Conservation (phyloP, 106 monocot genomes). For the Xerophyta viscosa region DNA sequence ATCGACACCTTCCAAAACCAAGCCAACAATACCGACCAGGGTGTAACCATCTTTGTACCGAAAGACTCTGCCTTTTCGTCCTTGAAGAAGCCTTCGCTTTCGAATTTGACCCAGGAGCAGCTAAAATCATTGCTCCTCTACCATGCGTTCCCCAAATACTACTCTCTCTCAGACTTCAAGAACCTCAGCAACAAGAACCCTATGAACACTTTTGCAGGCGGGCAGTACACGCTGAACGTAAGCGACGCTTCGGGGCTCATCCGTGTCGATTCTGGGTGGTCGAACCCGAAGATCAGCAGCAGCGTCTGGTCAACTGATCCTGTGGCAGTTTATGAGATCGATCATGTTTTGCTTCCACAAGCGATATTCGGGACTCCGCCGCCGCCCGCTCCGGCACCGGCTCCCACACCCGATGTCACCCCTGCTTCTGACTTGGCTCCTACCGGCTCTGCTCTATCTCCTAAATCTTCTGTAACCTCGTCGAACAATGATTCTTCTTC, state of each 20-base stretch:
- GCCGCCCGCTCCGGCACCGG: constrained; percentile 61
- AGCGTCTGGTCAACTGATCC: constrained; percentile 75
- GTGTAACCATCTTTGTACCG: constrained; percentile 89
- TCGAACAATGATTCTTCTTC: constrained; percentile 4
- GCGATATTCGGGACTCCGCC: constrained; percentile 62
- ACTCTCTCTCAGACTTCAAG: constrained; percentile 73
- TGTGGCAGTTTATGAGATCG: constrained; percentile 62
- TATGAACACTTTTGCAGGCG: constrained; percentile 62
- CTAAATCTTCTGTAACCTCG: background rate
- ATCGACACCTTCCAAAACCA: constrained; percentile 81
- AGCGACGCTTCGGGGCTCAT: constrained; percentile 51
- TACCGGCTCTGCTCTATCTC: background rate
- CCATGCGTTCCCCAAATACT: constrained; percentile 81
- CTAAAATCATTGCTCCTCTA: constrained; percentile 73
- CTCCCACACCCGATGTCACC: constrained; percentile 43
- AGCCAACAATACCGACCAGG: constrained; percentile 71
- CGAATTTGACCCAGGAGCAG: constrained; percentile 72
- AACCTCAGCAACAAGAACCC: constrained; percentile 55
- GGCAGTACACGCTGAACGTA: constrained; percentile 58
- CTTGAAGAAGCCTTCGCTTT: constrained; percentile 48
- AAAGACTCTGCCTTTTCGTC: constrained; percentile 64
- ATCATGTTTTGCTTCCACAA: constrained; percentile 61
- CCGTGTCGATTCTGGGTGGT: constrained; percentile 56
- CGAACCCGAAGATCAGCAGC: constrained; percentile 65
- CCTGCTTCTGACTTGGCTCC: constrained; percentile 23